Conservation (phyloP, 1,284 basidiomycete species). For the Ustilago hordei region DNA sequence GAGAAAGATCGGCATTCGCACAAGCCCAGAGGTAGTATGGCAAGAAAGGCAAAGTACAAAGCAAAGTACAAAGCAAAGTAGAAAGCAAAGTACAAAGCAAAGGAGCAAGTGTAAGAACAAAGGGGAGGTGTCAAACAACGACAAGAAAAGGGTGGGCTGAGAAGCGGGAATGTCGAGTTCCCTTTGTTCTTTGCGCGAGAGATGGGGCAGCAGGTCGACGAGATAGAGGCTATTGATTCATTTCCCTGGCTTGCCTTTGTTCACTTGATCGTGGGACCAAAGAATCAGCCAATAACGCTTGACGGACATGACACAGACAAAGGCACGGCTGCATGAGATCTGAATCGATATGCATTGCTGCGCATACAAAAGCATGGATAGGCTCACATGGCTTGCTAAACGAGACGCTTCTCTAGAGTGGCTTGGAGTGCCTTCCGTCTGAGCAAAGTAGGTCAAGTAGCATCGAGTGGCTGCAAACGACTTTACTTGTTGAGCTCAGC, state of each 20-base stretch:
- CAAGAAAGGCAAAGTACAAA: constrained; percentile 3
- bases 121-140: constrained; percentile 11
- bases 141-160: background rate
- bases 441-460: too few species aligned
- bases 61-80: constrained; percentile 6
- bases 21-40: background rate
- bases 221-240: background rate
- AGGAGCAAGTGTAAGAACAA: background rate
- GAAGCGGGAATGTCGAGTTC: background rate
- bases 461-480: background rate
- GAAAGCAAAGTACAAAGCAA: constrained; percentile 6
- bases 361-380: constrained; percentile 16
- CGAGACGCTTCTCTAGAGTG: background rate
- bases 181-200: constrained; percentile 11
- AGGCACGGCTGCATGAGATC: background rate
- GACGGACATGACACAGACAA: background rate
- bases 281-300: background rate
- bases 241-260: background rate
- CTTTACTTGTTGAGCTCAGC: constrained; percentile 57
- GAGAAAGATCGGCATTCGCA: too few species aligned
- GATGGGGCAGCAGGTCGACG: background rate
- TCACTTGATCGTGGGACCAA: background rate
- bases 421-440: too few species aligned
- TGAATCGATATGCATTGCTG: constrained; percentile 3
- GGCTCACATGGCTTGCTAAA: constrained; percentile 16